A percentile compares a stretch with the other conserved stretches of the same genome.
Conservation (phyloP, 1,284 basidiomycete genomes). For the Omphalotus olearius region DNA sequence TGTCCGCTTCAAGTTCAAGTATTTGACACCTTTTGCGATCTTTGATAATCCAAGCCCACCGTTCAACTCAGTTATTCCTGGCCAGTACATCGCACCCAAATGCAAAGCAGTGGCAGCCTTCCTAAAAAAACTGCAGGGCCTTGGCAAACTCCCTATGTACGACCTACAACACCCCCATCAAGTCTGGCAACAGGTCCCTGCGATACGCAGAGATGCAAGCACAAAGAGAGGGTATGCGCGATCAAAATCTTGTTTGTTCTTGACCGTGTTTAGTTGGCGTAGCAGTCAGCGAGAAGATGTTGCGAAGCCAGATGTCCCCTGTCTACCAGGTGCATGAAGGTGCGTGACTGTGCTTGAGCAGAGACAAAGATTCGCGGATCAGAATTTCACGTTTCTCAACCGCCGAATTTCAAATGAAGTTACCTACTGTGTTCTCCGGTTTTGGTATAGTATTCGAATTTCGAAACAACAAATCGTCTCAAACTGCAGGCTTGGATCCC, state of each 20-base stretch:
- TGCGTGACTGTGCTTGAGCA: no score
- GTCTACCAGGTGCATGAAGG: slow-evolving; percentile 89
- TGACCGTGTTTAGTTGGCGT: slow-evolving; percentile 89
- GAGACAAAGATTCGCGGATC: slow-evolving; percentile 77
- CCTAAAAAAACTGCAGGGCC: slow-evolving; percentile 89
- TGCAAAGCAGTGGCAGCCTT: slow-evolving; percentile 91
- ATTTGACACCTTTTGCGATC: slow-evolving; percentile 93
- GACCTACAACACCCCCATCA: slow-evolving; percentile 99
- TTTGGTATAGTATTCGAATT: slow-evolving; percentile 82
- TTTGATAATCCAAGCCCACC: slow-evolving; percentile 88
- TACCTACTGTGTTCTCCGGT: slow-evolving; percentile 59
- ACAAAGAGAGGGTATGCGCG: slow-evolving; percentile 95
- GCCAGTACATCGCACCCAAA: slow-evolving; percentile 94
- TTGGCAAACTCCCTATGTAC: slow-evolving; percentile 87
- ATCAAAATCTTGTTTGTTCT: slow-evolving; percentile 93
- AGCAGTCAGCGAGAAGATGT: slow-evolving; percentile 97
- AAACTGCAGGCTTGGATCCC: slow-evolving; percentile 96
- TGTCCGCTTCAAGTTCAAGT: slow-evolving; percentile 97
- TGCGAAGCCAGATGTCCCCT: slow-evolving; percentile 92
- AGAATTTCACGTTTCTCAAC: slow-evolving; percentile 82
- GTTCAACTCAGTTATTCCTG: slow-evolving; percentile 95
- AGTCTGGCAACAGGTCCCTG: slow-evolving; percentile 97
- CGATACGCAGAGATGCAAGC: slow-evolving; percentile 91
- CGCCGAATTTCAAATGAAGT: slow-evolving; percentile 77
- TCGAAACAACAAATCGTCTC: slow-evolving; percentile 97